Conservation (phyloP, 2,329 filamentous ascomycete species). For the Xylaria sp. region DNA sequence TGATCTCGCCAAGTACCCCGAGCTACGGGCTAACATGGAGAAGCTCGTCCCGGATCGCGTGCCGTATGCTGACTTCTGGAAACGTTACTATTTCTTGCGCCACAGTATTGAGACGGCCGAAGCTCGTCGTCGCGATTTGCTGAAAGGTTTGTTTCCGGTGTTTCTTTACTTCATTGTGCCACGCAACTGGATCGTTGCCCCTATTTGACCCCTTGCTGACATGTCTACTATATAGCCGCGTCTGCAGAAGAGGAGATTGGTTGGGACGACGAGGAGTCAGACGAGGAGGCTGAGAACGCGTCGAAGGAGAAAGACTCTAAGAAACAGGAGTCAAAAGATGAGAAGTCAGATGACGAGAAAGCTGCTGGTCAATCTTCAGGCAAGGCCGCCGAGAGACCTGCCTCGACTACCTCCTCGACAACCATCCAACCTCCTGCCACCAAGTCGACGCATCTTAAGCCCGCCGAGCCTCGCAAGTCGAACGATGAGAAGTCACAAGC, state of each 20-base stretch:
- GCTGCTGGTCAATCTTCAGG: slow-evolving; percentile 32
- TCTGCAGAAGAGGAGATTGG: slow-evolving; percentile 65
- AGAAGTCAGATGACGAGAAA: slow-evolving; percentile 33
- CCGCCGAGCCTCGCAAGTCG: slow-evolving; percentile 63
- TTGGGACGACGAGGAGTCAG: slow-evolving; percentile 45
- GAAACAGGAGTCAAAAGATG: slow-evolving; percentile 51
- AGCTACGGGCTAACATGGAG: slow-evolving; percentile 86
- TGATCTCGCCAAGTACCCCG: slow-evolving; percentile 80
- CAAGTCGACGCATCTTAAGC: slow-evolving; percentile 47
- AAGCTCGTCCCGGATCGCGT: slow-evolving; percentile 88
- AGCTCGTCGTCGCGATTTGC: slow-evolving; percentile 75
- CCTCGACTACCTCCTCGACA: slow-evolving; percentile 52
- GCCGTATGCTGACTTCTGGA: slow-evolving; percentile 89
- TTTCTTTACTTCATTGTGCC: slow-evolving; percentile 9
- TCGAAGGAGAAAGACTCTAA: slow-evolving; percentile 56
- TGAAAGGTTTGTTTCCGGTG: slow-evolving; percentile 64
- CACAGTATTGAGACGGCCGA: slow-evolving; percentile 93
- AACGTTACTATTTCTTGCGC: slow-evolving; percentile 88
- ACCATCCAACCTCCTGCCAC: slow-evolving; percentile 51
- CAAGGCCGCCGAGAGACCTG: slow-evolving; percentile 36
- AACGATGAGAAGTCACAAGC: slow-evolving; percentile 86
- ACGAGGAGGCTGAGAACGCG: slow-evolving; percentile 51
- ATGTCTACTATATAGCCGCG: slow-evolving; percentile 45
- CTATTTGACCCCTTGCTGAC: slow-evolving; percentile 30
- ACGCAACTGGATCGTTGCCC: not conserved